phyloP scores from a whole-genome alignment of 1,284 basidiomycete species.

The Ceratobasidium theobromae region DNA sequence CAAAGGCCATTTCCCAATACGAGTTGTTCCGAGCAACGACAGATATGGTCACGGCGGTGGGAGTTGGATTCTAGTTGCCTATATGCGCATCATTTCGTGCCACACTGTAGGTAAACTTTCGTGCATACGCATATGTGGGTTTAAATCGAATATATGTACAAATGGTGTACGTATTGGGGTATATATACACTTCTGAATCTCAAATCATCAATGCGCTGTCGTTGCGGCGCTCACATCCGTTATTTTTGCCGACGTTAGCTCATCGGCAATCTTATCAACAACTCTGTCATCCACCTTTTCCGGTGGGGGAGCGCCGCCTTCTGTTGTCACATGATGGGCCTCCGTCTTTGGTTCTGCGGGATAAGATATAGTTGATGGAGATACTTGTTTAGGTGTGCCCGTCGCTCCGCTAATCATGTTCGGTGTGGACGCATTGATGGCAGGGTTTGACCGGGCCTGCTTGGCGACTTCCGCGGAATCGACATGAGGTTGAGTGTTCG shows the following conservation, averaged over 20 bases:
- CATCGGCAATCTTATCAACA: conserved; percentile 19
- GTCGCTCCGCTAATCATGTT: no score
- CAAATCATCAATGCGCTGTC: not conserved
- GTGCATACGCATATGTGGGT: not conserved
- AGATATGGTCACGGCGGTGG: no score
- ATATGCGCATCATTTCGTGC: not conserved
- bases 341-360: conserved; percentile 25
- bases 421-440: conserved; percentile 9
- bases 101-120: not conserved
- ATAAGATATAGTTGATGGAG: conserved; percentile 21
- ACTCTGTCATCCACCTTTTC: conserved; percentile 24
- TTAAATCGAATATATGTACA: not conserved
- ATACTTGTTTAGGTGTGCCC: no score
- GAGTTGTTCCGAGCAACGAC: no score
- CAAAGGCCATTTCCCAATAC: no score
- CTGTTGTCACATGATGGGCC: conserved; percentile 19
- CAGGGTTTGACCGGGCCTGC: not conserved
- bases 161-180: not conserved
- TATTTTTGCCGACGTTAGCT: conserved; percentile 8
- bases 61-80: no score
- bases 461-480: not conserved
- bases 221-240: conserved; percentile 15
- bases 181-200: not conserved
- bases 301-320: conserved; percentile 11
- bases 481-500: not conserved